Base-by-base conservation (phyloP, 371 early-diverging fungal species). In the Mycotypha africana region DNA sequence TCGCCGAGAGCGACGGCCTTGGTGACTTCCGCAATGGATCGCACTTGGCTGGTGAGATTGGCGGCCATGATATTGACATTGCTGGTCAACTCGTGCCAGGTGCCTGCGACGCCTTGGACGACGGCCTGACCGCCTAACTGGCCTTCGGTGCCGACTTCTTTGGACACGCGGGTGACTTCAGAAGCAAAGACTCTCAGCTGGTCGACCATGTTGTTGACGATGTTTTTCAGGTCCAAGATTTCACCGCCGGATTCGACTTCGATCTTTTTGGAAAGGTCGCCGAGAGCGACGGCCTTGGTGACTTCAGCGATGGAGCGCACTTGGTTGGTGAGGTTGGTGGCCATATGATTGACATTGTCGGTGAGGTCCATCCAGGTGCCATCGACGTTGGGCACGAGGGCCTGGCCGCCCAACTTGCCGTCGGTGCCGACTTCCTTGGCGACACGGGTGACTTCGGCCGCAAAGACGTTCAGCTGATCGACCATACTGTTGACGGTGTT, bases 241-340 rank as follows among this genome's bases (percentile, higher is more conserved):
- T 84, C 83, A 24, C 83, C 83, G n/a, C 71, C 61, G 0, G 82
- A 74, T 33, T 81, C 79, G 5, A 81, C 74, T 15, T 79, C 82
- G 35, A 85, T 81, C 51, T 76, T 72, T 21, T 71, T 68, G 4
- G 76, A 76, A n/a, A 74, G 70, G 55, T 81, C 80, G 17, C 81
- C 82, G 2, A 56, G 62, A 1, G 81, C 70, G 2, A 74, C 78
- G 1, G 78, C 72, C 2, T 72, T 68, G 3, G 78, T 74, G 20
- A 77, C 70, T 33, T 72, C 67, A 8, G 74, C 74, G 51, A 74
- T 74, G 1, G 77, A 75, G 9, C 82, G 57, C 7, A 82, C 73
- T 46, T 74, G 74, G 3, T 49, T 60, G 0, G 70, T 74, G 12
- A 74, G 35, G 35, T 74, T 74, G 3, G 61, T 53, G 17, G 74